Conservation (phyloP, 805 yeast genomes). For the Lipomyces spencermartinsiae region DNA sequence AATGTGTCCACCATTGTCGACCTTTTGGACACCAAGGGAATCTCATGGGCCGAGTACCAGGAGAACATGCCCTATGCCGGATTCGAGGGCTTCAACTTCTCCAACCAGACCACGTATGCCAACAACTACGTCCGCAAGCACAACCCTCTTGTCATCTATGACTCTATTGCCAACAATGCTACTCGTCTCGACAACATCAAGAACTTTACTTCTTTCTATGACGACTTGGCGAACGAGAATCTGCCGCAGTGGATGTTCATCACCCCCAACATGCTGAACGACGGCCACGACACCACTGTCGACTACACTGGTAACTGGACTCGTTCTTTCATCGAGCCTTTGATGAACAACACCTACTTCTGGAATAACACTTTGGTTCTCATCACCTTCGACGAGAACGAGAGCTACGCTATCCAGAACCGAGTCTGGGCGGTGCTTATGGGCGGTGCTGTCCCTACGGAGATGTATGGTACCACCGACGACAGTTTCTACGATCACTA, state of each 20-base stretch:
- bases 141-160: slow-evolving; percentile 56
- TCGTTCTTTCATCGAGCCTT: slow-evolving; percentile 53
- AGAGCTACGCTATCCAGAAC: slow-evolving; percentile 53
- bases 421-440: slow-evolving; percentile 54
- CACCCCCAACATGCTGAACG: slow-evolving; percentile 62
- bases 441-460: slow-evolving; percentile 56
- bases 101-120: slow-evolving; percentile 52
- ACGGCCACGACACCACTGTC: slow-evolving; percentile 59
- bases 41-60: slow-evolving; percentile 62
- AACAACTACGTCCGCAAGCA: slow-evolving; percentile 61
- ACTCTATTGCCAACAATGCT: slow-evolving; percentile 48
- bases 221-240: slow-evolving; percentile 50
- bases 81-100: slow-evolving; percentile 55
- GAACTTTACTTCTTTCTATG: slow-evolving; percentile 54
- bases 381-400: slow-evolving; percentile 59
- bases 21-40: slow-evolving; percentile 53
- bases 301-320: slow-evolving; percentile 57
- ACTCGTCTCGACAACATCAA: slow-evolving; percentile 54
- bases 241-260: slow-evolving; percentile 61
- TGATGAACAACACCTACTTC: slow-evolving; percentile 53
- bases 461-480: slow-evolving; percentile 53
- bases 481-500: slow-evolving; percentile 59
- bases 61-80: slow-evolving; percentile 62
- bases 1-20: slow-evolving; percentile 59
- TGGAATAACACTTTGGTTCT: slow-evolving; percentile 54